These are phyloP conservation scores for Pestalotiopsis sp. DNA, from an alignment of 2,329 filamentous ascomycete genomes.

Conservation along the genomic window DNA sequence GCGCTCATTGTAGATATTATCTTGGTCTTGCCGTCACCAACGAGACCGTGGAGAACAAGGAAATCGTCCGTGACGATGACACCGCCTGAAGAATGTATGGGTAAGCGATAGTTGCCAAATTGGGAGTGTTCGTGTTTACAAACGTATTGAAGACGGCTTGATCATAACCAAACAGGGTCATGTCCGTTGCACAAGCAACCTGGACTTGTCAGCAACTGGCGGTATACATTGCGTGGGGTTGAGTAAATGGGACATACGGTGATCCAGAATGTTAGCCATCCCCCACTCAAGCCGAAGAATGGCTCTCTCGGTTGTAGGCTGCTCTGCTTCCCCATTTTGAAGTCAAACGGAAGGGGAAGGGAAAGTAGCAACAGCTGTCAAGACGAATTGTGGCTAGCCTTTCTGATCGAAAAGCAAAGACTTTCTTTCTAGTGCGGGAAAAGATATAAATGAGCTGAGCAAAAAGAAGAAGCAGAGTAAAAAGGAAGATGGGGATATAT, in stretches of 20 bases:
- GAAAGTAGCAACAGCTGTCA: too few species aligned
- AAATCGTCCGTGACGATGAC: constrained; percentile 28
- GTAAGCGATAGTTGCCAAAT: background rate
- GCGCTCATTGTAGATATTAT: constrained; percentile 20
- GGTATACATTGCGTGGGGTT: background rate
- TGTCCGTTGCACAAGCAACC: constrained; percentile 6
- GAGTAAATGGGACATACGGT: background rate
- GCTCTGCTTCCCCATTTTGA: background rate
- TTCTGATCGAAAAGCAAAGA: too few species aligned
- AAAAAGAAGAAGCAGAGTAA: too few species aligned
- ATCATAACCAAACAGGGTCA: background rate
- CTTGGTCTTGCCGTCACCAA: constrained; percentile 17
- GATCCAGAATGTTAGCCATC: constrained; percentile 7
- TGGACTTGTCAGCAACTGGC: background rate
- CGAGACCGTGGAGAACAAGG: constrained; percentile 19
- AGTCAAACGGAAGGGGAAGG: too few species aligned
- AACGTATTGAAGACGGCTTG: constrained; percentile 31
- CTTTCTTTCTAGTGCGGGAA: too few species aligned
- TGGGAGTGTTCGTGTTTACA: background rate
- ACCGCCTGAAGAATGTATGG: constrained; percentile 14
- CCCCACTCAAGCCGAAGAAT: background rate
- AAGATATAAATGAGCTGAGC: too few species aligned
- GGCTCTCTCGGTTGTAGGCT: background rate
- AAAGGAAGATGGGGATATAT: too few species aligned
- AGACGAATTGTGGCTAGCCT: too few species aligned